Evolutionary conservation across 441 rosid genomes (phyloP), one percentile per base, ranked within the genome.

Genomic region (Eutrema salsugineum): DNA sequence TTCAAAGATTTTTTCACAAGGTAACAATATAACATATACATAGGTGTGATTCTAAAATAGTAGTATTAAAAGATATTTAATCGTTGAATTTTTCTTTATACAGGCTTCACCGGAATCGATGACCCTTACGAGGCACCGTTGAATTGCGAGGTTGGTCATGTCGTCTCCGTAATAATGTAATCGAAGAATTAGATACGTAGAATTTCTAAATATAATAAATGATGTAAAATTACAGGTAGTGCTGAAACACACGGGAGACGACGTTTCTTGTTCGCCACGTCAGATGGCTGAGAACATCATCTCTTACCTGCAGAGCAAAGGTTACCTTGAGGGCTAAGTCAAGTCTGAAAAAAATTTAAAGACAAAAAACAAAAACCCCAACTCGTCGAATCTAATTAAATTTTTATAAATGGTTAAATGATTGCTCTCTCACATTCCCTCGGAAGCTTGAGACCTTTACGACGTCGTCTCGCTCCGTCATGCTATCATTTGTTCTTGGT

Each of bases 71-170:
- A 44, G 14, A 19, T 49, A 14, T 12, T 5, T 24, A 40, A 51
- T 0, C 7, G 1, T 53, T 46, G 11, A 24, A 33, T 12, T 65
- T 72, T 51, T 27, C 50, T 10, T 42, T 35, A 43, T 54, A 38
- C 77, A 88, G 94, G 87, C 40, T 88, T 88, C 78, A 88, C 94
- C 0, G 91, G 94, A 39, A 83, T 88, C 48, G 87, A 88, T 68
- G 91, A 88, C 71, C 94, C 90, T n/a, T 88, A 88, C 38, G 94
- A 88, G 78, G 77, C 85, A 30, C 94, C 94, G 24, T 2, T 83
- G 39, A 81, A 82, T 70, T 86, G 88, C 73, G 94, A 88, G 90
- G 93, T 88, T 14, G 64, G 61, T 66, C 24, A 48, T 12, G 24
- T 53, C 28, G 24, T 27, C 54, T 51, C 19, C 61, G 68, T 76